phyloP scores from a whole-genome alignment of 768 basidiomycete species.

The Lactarius quietus region DNA sequence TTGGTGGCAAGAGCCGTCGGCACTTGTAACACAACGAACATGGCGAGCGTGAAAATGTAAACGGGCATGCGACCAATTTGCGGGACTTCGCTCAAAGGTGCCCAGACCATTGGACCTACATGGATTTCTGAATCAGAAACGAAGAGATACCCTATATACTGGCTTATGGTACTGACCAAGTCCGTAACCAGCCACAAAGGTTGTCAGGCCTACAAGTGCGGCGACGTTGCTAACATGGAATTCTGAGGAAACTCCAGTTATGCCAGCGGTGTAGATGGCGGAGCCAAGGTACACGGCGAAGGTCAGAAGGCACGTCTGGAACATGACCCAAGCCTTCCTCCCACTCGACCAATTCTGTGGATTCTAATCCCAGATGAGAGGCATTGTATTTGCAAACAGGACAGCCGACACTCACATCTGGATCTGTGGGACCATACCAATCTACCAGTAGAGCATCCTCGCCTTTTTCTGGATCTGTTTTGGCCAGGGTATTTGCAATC shows the following conservation, averaged over 20 bases:
- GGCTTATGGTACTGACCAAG: slow-evolving; percentile 20
- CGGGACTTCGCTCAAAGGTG: slow-evolving; percentile 36
- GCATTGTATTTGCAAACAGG: neutral
- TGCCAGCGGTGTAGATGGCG: slow-evolving; percentile 34
- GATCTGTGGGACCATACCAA: slow-evolving; percentile 30
- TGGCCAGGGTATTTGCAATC: neutral
- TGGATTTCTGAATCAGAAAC: neutral
- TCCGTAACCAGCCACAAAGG: slow-evolving; percentile 31
- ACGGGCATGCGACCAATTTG: slow-evolving; percentile 34
- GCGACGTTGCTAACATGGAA: slow-evolving; percentile 33
- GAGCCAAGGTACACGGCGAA: slow-evolving; percentile 37
- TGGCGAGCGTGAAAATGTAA: slow-evolving; percentile 34
- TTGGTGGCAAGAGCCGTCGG: slow-evolving; percentile 35
- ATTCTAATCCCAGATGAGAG: neutral
- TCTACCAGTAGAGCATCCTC: slow-evolving; percentile 29
- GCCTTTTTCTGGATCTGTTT: slow-evolving; percentile 11
- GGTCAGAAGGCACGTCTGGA: slow-evolving; percentile 35
- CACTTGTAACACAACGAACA: slow-evolving; percentile 36
- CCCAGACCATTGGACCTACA: slow-evolving; percentile 32
- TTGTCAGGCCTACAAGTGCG: slow-evolving; percentile 33
- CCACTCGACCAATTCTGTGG: slow-evolving; percentile 33
- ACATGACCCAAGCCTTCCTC: slow-evolving; percentile 34
- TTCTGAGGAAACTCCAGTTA: slow-evolving; percentile 29
- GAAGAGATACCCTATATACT: neutral
- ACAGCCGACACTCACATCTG: slow-evolving; percentile 16